Conservation (phyloP, 768 basidiomycete species). For the Mycena indigotica region DNA sequence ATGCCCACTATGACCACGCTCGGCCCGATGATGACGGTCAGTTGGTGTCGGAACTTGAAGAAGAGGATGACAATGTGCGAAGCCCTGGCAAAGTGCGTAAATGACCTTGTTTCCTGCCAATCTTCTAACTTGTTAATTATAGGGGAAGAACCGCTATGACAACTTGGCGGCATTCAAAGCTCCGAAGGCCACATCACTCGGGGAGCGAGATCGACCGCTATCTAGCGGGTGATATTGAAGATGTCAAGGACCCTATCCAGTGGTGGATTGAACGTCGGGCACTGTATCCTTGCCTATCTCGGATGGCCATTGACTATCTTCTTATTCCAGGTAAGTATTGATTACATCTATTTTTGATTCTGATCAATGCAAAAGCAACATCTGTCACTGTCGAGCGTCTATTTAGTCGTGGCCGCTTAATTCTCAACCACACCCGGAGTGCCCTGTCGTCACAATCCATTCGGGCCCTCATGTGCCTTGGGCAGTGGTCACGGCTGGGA, state of each 20-base stretch:
- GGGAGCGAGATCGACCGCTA: constrained; percentile 24
- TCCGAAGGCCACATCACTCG: constrained; percentile 9
- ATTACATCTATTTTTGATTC: background rate
- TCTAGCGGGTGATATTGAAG: constrained; percentile 27
- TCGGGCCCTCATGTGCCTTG: constrained; percentile 33
- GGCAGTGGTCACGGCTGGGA: constrained; percentile 30
- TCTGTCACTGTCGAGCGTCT: constrained; percentile 32
- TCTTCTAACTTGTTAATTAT: background rate
- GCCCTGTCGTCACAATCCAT: constrained; percentile 30
- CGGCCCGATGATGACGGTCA: too few relatives aligned
- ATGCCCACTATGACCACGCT: background rate
- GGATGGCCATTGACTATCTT: constrained; percentile 31
- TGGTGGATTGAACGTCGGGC: constrained; percentile 25
- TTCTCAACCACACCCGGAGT: constrained; percentile 31
- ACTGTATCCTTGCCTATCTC: constrained; percentile 27
- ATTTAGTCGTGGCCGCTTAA: constrained; percentile 29
- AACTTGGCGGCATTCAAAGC: constrained; percentile 22
- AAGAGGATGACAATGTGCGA: too few relatives aligned
- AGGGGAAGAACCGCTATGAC: constrained; percentile 29
- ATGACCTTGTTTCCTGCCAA: too few relatives aligned
- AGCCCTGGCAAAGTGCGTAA: too few relatives aligned
- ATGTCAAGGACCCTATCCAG: constrained; percentile 13
- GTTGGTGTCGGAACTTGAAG: too few relatives aligned
- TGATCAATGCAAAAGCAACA: constrained; percentile 26
- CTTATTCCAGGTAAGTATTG: constrained; percentile 20